Evolutionary conservation across 1,284 basidiomycete species (phyloP).

Genomic region (Puccinia sorghi): DNA sequence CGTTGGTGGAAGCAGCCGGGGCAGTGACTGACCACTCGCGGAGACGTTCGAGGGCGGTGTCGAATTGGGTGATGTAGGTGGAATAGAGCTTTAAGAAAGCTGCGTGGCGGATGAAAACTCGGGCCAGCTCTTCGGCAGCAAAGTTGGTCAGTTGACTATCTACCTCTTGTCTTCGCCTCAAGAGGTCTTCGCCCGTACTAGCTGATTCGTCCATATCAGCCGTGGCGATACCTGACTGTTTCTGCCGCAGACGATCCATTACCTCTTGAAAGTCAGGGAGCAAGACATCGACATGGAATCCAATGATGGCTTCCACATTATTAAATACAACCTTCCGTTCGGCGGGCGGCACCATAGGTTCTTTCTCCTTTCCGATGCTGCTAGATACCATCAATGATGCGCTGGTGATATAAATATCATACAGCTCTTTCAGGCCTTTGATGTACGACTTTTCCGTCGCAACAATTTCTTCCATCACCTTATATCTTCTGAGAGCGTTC

Average conservation of each 20-base stretch:
- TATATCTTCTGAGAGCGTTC: conserved; percentile 23
- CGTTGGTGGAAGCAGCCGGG: conserved; percentile 58
- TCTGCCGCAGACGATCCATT: conserved; percentile 84
- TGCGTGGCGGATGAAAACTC: conserved; percentile 85
- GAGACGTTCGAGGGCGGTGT: conserved; percentile 81
- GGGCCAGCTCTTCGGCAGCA: conserved; percentile 79
- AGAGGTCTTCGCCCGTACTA: conserved; percentile 48
- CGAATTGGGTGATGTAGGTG: conserved; percentile 93
- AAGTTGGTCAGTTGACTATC: conserved; percentile 39
- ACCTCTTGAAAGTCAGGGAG: conserved; percentile 65
- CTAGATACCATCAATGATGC: conserved; percentile 71
- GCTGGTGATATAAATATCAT: conserved; percentile 91
- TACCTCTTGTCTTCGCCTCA: conserved; percentile 28
- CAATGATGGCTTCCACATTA: conserved; percentile 64
- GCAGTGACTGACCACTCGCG: conserved; percentile 68
- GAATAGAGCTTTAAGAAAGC: conserved; percentile 98
- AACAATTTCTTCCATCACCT: conserved; percentile 48
- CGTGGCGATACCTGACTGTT: conserved; percentile 85
- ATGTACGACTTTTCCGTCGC: conserved; percentile 90
- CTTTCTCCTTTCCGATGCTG: conserved; percentile 65
- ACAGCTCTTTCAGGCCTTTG: conserved; percentile 81
- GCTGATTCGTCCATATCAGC: conserved; percentile 66
- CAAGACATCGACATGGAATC: conserved; percentile 54
- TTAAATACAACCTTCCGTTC: conserved; percentile 92
- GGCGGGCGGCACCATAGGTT: conserved; percentile 73